A percentile compares a stretch with the other conserved stretches of the same genome.
These are phyloP conservation scores for Cladochytrium tenue DNA, from an alignment of 371 early-diverging fungal genomes.

Conservation along the genomic window DNA sequence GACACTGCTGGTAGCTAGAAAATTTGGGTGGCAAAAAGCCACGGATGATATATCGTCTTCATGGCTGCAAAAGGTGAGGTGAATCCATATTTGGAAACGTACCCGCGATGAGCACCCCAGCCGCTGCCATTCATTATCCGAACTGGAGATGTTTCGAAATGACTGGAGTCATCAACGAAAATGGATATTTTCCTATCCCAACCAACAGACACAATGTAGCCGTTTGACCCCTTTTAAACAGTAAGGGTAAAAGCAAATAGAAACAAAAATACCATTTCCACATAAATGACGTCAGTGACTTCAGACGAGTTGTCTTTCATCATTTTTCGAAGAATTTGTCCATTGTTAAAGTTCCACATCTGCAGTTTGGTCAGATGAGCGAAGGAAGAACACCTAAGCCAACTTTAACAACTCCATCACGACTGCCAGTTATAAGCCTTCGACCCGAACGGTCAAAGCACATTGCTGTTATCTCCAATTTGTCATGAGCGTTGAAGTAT, in stretches of 20 bases:
- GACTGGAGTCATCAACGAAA: conserved; percentile 48
- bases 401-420: conserved; percentile 53
- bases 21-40: conserved; percentile 48
- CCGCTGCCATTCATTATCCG: conserved; percentile 46
- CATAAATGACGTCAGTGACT: conserved; percentile 48
- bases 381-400: neutral
- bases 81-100: neutral
- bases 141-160: conserved; percentile 47
- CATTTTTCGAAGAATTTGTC: conserved; percentile 54
- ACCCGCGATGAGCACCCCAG: conserved; percentile 45
- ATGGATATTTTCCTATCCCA: conserved; percentile 56
- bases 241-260: neutral
- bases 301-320: conserved; percentile 42
- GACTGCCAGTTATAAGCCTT: conserved; percentile 52
- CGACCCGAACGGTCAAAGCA: conserved; percentile 55
- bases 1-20: conserved; percentile 48
- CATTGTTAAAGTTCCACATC: conserved; percentile 68
- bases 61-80: conserved; percentile 32
- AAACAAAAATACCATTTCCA: conserved; percentile 44
- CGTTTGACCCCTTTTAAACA: conserved; percentile 49
- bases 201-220: conserved; percentile 52
- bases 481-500: conserved; percentile 56
- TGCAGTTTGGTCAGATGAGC: conserved; percentile 6
- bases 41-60: conserved; percentile 56
- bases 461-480: conserved; percentile 56